phyloP scores from a whole-genome alignment of 768 basidiomycete species.

The Termitomyces eurrhizus region DNA sequence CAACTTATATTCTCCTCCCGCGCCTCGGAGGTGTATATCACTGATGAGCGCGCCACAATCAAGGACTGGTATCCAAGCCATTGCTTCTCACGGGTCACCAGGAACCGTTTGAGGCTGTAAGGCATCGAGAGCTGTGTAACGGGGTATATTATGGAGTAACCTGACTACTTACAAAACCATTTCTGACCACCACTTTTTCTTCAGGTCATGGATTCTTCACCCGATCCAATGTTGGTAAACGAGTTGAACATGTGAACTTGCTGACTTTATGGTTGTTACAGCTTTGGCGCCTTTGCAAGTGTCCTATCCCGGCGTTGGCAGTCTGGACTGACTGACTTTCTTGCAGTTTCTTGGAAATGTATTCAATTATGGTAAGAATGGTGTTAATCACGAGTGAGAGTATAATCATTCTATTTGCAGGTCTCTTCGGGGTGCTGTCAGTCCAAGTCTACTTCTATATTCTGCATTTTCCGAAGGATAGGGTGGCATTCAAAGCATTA shows the following conservation, averaged over 20 bases:
- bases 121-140: neutral
- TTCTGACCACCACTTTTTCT: neutral
- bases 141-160: neutral
- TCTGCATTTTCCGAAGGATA: neutral
- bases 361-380: neutral
- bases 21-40: no score
- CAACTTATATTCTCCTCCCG: no score
- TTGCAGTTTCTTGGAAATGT: neutral
- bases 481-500: neutral
- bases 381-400: neutral
- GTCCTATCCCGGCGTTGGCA: neutral
- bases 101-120: no score
- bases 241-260: neutral
- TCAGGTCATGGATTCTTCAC: neutral
- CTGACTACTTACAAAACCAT: neutral
- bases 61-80: no score
- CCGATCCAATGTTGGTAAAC: neutral
- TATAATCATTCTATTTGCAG: constrained; percentile 7
- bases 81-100: no score
- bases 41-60: no score
- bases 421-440: constrained; percentile 3
- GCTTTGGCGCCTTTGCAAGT: neutral
- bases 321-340: neutral
- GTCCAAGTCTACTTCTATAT: neutral
- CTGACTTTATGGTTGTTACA: neutral